Percentiles rank a stretch among this genome's conserved stretches.
phyloP scores from a whole-genome alignment of 345 rosid species.

The Aethionema arabicum region DNA sequence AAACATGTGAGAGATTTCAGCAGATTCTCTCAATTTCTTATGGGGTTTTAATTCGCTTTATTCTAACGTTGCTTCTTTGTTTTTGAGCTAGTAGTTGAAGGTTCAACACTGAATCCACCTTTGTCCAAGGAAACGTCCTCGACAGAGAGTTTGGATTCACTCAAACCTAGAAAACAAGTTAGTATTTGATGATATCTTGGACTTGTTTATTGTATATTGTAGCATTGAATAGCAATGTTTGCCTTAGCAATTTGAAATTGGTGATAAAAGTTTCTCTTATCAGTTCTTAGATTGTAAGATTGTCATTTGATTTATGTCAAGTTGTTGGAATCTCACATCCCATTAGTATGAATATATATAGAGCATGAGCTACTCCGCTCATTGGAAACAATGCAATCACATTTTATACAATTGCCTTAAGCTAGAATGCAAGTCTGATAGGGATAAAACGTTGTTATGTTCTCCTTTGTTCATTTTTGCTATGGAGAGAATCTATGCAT shows the following conservation, averaged over 20 bases:
- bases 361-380: too few species aligned
- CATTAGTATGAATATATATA: too few species aligned
- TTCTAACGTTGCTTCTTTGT: constrained; percentile 19
- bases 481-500: not conserved
- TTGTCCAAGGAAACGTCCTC: constrained; percentile 44
- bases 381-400: too few species aligned
- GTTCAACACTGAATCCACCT: constrained; percentile 35
- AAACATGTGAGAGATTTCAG: constrained; percentile 23
- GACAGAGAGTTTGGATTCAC: constrained; percentile 43
- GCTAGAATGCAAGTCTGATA: too few species aligned
- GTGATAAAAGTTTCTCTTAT: not conserved
- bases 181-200: constrained; percentile 31
- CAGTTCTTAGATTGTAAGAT: not conserved
- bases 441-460: too few species aligned
- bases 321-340: too few species aligned
- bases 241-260: not conserved
- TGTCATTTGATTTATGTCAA: not conserved
- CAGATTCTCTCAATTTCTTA: not conserved
- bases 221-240: not conserved
- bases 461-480: not conserved
- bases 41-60: constrained; percentile 39
- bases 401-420: too few species aligned
- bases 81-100: constrained; percentile 35
- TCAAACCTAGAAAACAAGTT: constrained; percentile 61
- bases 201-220: not conserved